These are phyloP conservation scores for Rubroboletus satanas DNA, from an alignment of 768 basidiomycete genomes.

Conservation along the genomic window DNA sequence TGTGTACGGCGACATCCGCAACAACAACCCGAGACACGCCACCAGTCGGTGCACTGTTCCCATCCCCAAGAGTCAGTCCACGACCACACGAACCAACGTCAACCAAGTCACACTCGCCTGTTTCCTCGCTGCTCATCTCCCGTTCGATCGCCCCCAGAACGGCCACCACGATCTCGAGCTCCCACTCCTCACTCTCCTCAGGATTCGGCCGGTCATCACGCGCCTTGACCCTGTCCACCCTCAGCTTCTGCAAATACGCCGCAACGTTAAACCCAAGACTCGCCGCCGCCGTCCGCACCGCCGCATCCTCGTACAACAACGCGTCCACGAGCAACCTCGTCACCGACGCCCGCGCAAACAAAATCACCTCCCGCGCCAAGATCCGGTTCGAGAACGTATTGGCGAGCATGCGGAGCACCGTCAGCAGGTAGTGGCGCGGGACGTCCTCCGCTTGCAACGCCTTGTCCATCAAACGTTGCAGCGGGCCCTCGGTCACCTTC, in stretches of 20 bases:
- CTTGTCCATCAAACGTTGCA: slow-evolving; percentile 46
- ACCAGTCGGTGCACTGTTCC: slow-evolving; percentile 72
- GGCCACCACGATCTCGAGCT: slow-evolving; percentile 78
- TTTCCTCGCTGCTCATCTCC: slow-evolving; percentile 74
- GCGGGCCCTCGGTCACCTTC: slow-evolving; percentile 35
- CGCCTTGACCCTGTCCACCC: slow-evolving; percentile 43
- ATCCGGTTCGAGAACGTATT: slow-evolving; percentile 56
- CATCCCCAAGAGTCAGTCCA: background rate
- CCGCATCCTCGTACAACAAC: slow-evolving; percentile 63
- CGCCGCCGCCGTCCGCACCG: slow-evolving; percentile 75
- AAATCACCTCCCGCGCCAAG: slow-evolving; percentile 41
- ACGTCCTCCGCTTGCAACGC: slow-evolving; percentile 32
- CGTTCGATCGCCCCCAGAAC: slow-evolving; percentile 73
- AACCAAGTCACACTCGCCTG: slow-evolving; percentile 48
- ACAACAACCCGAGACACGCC: slow-evolving; percentile 71
- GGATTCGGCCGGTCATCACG: slow-evolving; percentile 34
- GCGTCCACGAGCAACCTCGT: slow-evolving; percentile 60
- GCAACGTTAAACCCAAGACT: slow-evolving; percentile 78
- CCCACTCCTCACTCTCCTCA: slow-evolving; percentile 74
- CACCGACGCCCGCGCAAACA: slow-evolving; percentile 31
- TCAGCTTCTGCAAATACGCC: slow-evolving; percentile 57
- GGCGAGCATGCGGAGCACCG: slow-evolving; percentile 60
- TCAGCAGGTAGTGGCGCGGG: slow-evolving; percentile 58
- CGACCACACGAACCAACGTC: background rate
- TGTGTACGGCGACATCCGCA: slow-evolving; percentile 72